Base-by-base conservation (phyloP, 2,329 filamentous ascomycete species). In the Botrytis deweyae region DNA sequence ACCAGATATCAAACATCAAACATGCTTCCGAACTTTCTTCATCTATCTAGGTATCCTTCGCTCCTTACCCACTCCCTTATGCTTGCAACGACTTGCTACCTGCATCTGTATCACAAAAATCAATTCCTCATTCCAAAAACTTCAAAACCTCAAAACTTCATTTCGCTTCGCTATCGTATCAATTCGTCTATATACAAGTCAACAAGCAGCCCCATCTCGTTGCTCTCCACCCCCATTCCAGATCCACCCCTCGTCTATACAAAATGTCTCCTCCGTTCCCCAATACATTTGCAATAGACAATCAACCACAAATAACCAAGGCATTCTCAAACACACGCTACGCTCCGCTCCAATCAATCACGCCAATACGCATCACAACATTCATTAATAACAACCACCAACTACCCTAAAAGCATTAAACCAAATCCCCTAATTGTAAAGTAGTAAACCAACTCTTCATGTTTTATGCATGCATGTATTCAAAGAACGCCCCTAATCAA, bases 111-210 rank as follows among this genome's bases (percentile, higher is more conserved):
- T 29, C n/a, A 16, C 52, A n/a, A n/a, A 29, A 55, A 55, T 29
- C n/a, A 9, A 29, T 18, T 29, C n/a, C 29, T 42, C 16, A 5
- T 25, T 52, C 52, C 40, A 40, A 40, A 40, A 12, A 38, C 36
- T 38, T 38, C 36, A 61, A 40, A 40, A 7, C 33, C 5, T 61
- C 22, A 55, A n/a, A 55, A 55, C 49, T 58, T 58, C 36, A 58
- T 68, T 33, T 58, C 65, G 42, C 55, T 40, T 68, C 65, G 65
- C 65, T 68, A 58, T 68, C 65, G 65, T 58, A 68, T 42, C 36
- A 68, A 42, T 33, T 38, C 16, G 55, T 42, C 65, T 58, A 68
- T 68, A 25, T 68, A 68, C 65, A 68, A 68, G 65, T 49, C 22
- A 68, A 40, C 22, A 40, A 12, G 9, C 16, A 42, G 49, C 49